phyloP scores from a whole-genome alignment of 805 yeast genomes.

The Jamesozyma gamospora region DNA sequence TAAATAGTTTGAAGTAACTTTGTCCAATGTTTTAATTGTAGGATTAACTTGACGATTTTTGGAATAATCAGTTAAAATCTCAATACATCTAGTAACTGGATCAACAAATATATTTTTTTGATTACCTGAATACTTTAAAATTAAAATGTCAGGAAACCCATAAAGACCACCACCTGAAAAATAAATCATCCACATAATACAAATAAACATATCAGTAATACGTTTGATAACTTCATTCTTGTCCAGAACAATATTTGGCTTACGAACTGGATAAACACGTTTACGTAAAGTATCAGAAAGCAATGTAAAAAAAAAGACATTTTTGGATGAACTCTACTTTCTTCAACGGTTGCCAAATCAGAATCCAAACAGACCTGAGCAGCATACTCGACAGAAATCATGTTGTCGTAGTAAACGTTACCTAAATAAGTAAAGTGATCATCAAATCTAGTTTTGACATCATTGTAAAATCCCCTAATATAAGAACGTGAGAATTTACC shows the following conservation, averaged over 20 bases:
- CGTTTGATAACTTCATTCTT: neutral
- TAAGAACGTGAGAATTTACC: neutral
- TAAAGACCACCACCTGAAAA: constrained; percentile 4
- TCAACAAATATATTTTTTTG: constrained; percentile 3
- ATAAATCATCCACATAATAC: constrained; percentile 5
- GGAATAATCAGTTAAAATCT: neutral
- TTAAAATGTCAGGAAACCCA: constrained; percentile 2
- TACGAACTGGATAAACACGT: neutral
- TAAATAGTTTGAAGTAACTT: neutral
- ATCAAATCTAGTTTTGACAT: neutral
- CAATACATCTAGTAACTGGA: neutral
- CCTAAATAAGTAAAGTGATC: neutral
- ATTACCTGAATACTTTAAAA: constrained; percentile 4
- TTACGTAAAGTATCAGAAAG: neutral
- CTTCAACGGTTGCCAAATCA: neutral
- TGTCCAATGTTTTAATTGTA: neutral
- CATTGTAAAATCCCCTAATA: neutral
- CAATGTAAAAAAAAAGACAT: neutral
- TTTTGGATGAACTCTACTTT: neutral
- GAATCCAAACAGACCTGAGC: neutral
- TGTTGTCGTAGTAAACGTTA: neutral
- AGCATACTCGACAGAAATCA: neutral
- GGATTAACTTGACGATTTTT: neutral
- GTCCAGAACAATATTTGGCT: neutral
- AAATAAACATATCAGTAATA: constrained; percentile 1